Evolutionary conservation across 345 rosid genomes (phyloP), one percentile per base, ranked within the genome.

Genomic region (Passiflora organensis): DNA sequence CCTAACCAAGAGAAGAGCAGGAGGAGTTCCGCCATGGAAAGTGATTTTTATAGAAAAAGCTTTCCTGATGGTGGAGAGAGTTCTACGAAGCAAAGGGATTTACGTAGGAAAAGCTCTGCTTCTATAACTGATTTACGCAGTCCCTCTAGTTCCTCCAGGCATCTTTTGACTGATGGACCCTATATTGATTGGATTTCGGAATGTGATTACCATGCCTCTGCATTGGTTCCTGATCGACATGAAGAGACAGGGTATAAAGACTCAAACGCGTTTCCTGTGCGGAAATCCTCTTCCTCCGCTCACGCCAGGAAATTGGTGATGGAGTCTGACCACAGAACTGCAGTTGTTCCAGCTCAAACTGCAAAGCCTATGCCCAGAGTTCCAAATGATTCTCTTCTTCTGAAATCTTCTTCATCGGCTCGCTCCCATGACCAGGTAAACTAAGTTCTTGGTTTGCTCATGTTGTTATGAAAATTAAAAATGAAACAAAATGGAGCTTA

Each of bases 31-130:
- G 73, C 65, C 32, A 68, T 42, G 51, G 54, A 56, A 16, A 67
- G 17, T 19, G 43, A 41, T 48, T 48, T 55, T 8, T 20, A 15
- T 0, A 11, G 66, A 17, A 45, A 45, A 44, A 52, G 43, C 61
- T 55, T 42, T 16, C 43, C 61, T 15, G 68, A 41, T 48, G 34
- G 34, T 13, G 43, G 43, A 32, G 57, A 52, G 19, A 51, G 13
- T 25, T 42, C 32, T 15, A 20, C 21, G 8, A 43, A 42, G 37
- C 58, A 36, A 32, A 22, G 16, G 15, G 69, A 44, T 54, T 32
- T 32, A 22, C 85, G 83, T 10, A 66, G 93, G 42, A 80, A 75
- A 78, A 88, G 93, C 80, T 81, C 87, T 0, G 80, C 86, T 53
- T 87, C 79, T 22, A 46, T 62, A 14, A 65, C 66, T 54, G 93